phyloP scores from a whole-genome alignment of 176 grass and related monocot genomes.

The Oryza australiensis region DNA sequence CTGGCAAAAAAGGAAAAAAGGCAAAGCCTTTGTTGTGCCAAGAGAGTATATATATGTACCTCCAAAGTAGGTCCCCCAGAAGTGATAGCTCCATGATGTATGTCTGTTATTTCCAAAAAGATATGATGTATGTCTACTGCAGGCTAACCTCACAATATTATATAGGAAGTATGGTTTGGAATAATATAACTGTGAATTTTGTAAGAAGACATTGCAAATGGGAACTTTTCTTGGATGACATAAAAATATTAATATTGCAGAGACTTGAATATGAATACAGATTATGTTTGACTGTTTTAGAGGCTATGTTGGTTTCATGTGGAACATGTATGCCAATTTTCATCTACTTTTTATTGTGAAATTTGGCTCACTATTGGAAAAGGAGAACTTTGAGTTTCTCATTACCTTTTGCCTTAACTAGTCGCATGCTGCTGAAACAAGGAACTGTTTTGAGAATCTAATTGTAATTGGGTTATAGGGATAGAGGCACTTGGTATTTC shows the following conservation, averaged over 20 bases:
- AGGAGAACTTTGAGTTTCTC: background rate
- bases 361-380: background rate
- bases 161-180: constrained; percentile 2
- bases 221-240: constrained; percentile 13
- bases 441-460: background rate
- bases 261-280: constrained; percentile 8
- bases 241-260: constrained; percentile 17
- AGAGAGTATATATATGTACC: background rate
- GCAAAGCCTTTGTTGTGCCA: background rate
- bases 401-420: background rate
- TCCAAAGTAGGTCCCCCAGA: background rate
- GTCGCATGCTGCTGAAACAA: background rate
- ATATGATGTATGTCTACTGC: background rate
- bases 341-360: background rate
- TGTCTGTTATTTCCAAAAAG: background rate
- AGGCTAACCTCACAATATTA: background rate
- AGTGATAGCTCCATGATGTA: background rate
- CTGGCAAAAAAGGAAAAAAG: background rate
- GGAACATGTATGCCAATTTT: background rate
- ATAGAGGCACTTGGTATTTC: background rate
- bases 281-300: background rate
- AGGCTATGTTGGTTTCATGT: background rate
- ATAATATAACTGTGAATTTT: constrained; percentile 22
- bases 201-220: background rate
- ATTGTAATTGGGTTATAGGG: background rate